A percentile compares a stretch with the other conserved stretches of the same genome.
Conservation (phyloP, 306 rosid genomes). For the Hippophae tibetana region DNA sequence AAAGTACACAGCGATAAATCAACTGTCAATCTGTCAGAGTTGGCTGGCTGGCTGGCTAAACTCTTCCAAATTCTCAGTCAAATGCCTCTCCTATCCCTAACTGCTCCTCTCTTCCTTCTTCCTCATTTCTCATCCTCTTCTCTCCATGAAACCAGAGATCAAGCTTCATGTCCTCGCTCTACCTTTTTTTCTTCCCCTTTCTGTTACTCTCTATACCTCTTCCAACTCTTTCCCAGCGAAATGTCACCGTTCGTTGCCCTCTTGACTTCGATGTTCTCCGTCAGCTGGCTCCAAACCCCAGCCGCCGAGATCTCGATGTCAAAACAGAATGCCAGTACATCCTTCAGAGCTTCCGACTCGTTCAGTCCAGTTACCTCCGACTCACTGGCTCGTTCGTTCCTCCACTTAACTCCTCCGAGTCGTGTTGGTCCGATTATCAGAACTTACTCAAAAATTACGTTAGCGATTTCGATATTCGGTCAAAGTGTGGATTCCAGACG, state of each 20-base stretch:
- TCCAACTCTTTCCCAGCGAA: constrained; percentile 8
- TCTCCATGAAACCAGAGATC: constrained; percentile 15
- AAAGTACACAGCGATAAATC: not conserved
- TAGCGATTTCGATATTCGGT: constrained; percentile 28
- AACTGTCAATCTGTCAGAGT: constrained; percentile 1
- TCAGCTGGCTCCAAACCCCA: constrained; percentile 12
- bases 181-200: constrained; percentile 10
- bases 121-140: not conserved
- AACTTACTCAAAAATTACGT: not conserved
- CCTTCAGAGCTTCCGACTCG: constrained; percentile 55
- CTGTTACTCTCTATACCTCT: constrained; percentile 4
- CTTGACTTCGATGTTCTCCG: constrained; percentile 59
- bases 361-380: constrained; percentile 50
- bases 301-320: constrained; percentile 11
- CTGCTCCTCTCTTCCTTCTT: not conserved
- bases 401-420: constrained; percentile 30
- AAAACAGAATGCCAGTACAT: constrained; percentile 37
- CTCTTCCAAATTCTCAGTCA: not conserved
- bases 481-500: constrained; percentile 40
- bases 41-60: constrained; percentile 3
- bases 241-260: constrained; percentile 39
- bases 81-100: not conserved
- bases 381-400: constrained; percentile 41
- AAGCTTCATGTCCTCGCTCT: not conserved
- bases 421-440: constrained; percentile 44